Percentiles rank a stretch among this genome's conserved stretches.
Conservation (phyloP, 2,329 filamentous ascomycete genomes). For the Arthrinium phaeospermum region DNA sequence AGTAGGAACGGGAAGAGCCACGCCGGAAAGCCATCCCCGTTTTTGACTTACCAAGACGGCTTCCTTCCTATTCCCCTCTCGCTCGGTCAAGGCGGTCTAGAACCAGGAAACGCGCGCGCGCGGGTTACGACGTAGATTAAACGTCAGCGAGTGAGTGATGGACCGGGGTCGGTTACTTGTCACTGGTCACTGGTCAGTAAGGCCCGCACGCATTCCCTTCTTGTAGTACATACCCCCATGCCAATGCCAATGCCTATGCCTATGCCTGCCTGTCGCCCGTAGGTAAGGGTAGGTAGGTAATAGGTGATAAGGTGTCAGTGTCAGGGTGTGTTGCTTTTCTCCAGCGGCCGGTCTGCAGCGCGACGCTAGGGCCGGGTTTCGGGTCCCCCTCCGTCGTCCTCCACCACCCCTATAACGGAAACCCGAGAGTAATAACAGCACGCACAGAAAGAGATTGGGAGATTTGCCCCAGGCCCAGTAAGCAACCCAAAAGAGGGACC, state of each 20-base stretch:
- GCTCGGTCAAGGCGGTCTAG: not conserved
- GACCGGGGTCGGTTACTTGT: not conserved
- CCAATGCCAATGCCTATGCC: not conserved
- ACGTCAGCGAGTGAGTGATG: not conserved
- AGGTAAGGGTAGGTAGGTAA: not conserved
- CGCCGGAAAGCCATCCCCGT: not conserved
- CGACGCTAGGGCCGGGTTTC: conserved; percentile 9
- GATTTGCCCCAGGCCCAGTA: not conserved
- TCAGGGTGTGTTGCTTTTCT: conserved; percentile 11
- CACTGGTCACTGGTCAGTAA: not conserved
- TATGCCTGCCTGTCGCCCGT: not conserved
- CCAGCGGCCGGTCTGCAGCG: conserved; percentile 6
- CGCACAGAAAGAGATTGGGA: not conserved
- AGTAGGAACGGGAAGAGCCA: not conserved
- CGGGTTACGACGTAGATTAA: not conserved
- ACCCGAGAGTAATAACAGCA: not conserved
- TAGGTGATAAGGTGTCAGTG: not conserved
- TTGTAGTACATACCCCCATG: too few species aligned
- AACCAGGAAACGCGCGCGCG: not conserved
- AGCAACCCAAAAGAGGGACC: not conserved
- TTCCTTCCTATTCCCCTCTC: not conserved
- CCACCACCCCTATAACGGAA: not conserved
- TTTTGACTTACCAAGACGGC: not conserved
- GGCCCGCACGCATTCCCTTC: not conserved
- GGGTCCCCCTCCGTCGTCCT: not conserved